These are phyloP conservation scores for Erodium moschatum DNA, from an alignment of 441 rosid genomes.

Conservation along the genomic window DNA sequence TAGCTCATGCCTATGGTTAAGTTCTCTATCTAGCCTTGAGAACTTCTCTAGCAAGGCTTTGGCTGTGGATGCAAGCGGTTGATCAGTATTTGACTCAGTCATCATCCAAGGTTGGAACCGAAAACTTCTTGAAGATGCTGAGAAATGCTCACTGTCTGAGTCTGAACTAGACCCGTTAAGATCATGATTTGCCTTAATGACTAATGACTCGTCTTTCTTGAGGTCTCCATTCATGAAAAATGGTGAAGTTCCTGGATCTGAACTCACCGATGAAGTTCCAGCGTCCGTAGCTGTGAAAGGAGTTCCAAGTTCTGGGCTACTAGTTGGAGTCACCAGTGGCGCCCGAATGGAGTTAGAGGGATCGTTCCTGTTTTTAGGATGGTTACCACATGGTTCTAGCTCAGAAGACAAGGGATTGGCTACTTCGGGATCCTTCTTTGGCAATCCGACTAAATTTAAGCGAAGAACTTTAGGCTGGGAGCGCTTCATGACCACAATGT, in stretches of 20 bases:
- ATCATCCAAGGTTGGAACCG: slow-evolving; percentile 55
- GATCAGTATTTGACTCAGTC: slow-evolving; percentile 32
- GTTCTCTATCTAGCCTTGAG: slow-evolving; percentile 54
- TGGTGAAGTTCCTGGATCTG: slow-evolving; percentile 87
- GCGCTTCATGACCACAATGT: slow-evolving; percentile 86
- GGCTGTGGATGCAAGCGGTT: slow-evolving; percentile 31
- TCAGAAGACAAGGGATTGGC: slow-evolving; percentile 34
- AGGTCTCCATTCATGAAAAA: slow-evolving; percentile 45
- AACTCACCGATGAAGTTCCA: slow-evolving; percentile 87
- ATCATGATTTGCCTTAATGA: slow-evolving; percentile 42
- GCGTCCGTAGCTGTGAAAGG: slow-evolving; percentile 80
- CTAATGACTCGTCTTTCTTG: slow-evolving; percentile 55
- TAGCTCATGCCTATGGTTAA: slow-evolving; percentile 43
- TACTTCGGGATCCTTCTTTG: slow-evolving; percentile 41
- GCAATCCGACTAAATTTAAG: slow-evolving; percentile 71
- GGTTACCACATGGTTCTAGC: slow-evolving; percentile 35
- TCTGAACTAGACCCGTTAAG: slow-evolving; percentile 63
- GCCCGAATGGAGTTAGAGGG: slow-evolving; percentile 49
- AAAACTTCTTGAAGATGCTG: slow-evolving; percentile 48
- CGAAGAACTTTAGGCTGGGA: slow-evolving; percentile 87
- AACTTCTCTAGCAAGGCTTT: slow-evolving; percentile 61
- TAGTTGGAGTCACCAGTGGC: slow-evolving; percentile 77
- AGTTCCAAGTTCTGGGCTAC: slow-evolving; percentile 92
- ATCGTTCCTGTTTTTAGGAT: slow-evolving; percentile 27
- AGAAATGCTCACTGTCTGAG: slow-evolving; percentile 61